Conservation (phyloP, 140 eudicot species). For the Anethum foeniculum region DNA sequence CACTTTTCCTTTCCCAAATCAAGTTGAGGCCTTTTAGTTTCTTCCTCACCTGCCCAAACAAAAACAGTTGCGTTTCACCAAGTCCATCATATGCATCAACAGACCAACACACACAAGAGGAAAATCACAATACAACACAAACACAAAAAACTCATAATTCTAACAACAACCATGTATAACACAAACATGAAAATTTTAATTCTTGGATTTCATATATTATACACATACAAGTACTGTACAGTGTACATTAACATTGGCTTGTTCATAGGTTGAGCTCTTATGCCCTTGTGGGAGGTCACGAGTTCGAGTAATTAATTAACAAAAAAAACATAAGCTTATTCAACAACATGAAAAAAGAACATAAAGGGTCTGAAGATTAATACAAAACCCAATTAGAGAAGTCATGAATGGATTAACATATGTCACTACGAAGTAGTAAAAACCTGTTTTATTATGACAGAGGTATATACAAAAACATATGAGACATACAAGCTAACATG, state of each 20-base stretch:
- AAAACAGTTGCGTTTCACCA: background rate
- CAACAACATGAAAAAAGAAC: background rate
- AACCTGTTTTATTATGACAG: background rate
- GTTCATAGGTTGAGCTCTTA: too few species aligned
- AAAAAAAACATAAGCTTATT: background rate
- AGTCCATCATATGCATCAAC: background rate
- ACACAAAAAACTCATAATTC: background rate
- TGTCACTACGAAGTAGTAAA: background rate
- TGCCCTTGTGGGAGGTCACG: too few species aligned
- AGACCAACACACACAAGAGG: background rate
- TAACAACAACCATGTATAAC: background rate
- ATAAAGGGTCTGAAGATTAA: background rate
- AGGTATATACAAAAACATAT: background rate
- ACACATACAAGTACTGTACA: background rate
- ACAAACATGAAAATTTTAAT: background rate
- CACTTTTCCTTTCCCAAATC: slow-evolving; percentile 12
- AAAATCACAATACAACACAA: background rate
- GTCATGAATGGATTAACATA: background rate
- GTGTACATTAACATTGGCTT: background rate
- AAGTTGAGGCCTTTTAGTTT: slow-evolving; percentile 7
- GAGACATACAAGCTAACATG: background rate
- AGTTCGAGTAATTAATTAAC: too few species aligned
- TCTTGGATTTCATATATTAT: background rate
- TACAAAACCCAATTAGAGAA: background rate
- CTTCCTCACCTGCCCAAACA: slow-evolving; percentile 19